Percentiles rank a stretch among this genome's conserved stretches.
These are phyloP conservation scores for Hypomyces rosellus DNA, from an alignment of 2,329 filamentous ascomycete genomes.

Conservation along the genomic window DNA sequence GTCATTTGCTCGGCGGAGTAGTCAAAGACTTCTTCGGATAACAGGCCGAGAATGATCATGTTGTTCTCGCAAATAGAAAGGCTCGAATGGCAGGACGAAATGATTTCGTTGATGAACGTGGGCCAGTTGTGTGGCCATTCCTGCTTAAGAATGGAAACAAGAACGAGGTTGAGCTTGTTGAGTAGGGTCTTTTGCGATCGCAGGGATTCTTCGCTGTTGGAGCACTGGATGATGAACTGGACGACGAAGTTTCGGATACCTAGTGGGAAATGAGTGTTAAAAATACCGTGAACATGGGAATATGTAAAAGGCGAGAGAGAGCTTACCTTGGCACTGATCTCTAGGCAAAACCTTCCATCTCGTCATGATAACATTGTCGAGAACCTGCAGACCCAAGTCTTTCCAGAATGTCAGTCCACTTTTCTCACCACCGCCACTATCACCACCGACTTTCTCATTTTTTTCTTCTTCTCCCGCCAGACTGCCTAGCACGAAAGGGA, in stretches of 20 bases:
- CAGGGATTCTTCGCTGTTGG: conserved; percentile 80
- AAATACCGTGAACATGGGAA: conserved; percentile 23
- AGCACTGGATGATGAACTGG: conserved; percentile 94
- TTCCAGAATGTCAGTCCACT: conserved; percentile 20
- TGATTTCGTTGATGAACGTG: conserved; percentile 99
- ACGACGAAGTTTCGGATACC: conserved; percentile 99
- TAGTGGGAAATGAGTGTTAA: conserved; percentile 28
- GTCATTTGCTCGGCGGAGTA: conserved; percentile 99
- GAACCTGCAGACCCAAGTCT: conserved; percentile 92
- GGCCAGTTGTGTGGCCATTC: conserved; percentile 99
- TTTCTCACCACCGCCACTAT: background rate
- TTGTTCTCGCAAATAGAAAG: conserved; percentile 99
- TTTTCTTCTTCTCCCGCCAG: background rate
- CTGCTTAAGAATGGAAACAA: conserved; percentile 96
- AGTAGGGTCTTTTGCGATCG: conserved; percentile 80
- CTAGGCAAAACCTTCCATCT: conserved; percentile 97
- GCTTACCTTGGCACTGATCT: conserved; percentile 82
- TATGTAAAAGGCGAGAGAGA: conserved; percentile 1
- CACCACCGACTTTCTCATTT: background rate
- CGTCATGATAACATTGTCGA: conserved; percentile 97
- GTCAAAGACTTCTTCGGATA: conserved; percentile 98
- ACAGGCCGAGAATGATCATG: conserved; percentile 92
- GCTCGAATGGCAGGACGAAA: conserved; percentile 90
- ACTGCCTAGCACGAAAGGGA: conserved; percentile 12
- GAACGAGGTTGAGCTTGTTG: conserved; percentile 96